A percentile compares a stretch with the other conserved stretches of the same genome.
phyloP scores from a whole-genome alignment of 1,284 basidiomycete genomes.

The Schizophyllum amplum region DNA sequence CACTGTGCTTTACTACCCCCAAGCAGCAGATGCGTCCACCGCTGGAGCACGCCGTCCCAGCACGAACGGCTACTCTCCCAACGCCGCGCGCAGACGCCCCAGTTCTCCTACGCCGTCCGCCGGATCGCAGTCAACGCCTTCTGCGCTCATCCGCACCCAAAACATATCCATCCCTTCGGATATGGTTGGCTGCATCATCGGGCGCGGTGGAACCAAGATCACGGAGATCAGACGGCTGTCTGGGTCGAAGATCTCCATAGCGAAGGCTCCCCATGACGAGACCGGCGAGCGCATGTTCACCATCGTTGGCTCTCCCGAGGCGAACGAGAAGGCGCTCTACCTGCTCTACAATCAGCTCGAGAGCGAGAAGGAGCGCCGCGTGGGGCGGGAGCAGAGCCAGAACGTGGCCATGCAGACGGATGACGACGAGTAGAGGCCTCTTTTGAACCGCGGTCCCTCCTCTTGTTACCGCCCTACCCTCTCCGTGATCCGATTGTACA shows the following conservation, averaged over 20 bases:
- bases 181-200: slow-evolving; percentile 98
- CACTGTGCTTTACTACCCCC: slow-evolving; percentile 91
- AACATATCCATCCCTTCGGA: slow-evolving; percentile 98
- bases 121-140: slow-evolving; percentile 34
- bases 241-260: slow-evolving; percentile 95
- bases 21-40: slow-evolving; percentile 28
- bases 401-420: slow-evolving; percentile 36
- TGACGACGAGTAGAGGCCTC: slow-evolving; percentile 33
- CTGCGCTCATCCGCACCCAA: slow-evolving; percentile 88
- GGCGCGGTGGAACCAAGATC: slow-evolving; percentile 95
- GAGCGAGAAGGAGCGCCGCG: slow-evolving; percentile 89
- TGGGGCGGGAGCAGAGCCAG: slow-evolving; percentile 67
- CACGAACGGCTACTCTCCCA: slow-evolving; percentile 52
- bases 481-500: not conserved
- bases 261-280: slow-evolving; percentile 97
- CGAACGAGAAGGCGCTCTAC: slow-evolving; percentile 95
- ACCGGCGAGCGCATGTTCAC: slow-evolving; percentile 99
- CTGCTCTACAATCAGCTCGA: slow-evolving; percentile 95
- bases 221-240: slow-evolving; percentile 97
- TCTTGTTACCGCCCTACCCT: slow-evolving; percentile 8
- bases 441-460: slow-evolving; percentile 10
- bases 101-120: slow-evolving; percentile 32
- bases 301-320: slow-evolving; percentile 93
- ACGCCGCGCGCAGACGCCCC: slow-evolving; percentile 15
- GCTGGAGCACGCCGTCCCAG: slow-evolving; percentile 48